Evolutionary conservation across 306 rosid genomes (phyloP).

Genomic region (Astragalus glycyphyllos): DNA sequence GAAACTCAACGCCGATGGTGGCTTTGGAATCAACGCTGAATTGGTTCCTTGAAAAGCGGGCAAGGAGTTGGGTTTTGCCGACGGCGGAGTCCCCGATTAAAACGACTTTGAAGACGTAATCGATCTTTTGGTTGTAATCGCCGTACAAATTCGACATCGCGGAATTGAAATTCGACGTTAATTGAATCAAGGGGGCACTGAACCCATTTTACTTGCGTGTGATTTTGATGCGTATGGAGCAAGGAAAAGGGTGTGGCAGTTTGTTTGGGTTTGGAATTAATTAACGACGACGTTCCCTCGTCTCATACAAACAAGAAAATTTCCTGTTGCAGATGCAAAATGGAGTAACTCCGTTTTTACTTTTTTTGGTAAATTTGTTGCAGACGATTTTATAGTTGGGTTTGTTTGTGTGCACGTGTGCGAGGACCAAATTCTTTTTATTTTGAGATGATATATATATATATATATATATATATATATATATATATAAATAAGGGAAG

Average conservation of each 20-base stretch:
- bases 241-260: neutral
- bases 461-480: too few species aligned
- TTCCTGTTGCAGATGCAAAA: conserved; percentile 1
- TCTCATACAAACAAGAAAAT: neutral
- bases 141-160: conserved; percentile 84
- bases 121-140: conserved; percentile 79
- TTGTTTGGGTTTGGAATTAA: conserved; percentile 6
- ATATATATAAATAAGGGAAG: too few species aligned
- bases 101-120: conserved; percentile 93
- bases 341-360: neutral
- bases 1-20: conserved; percentile 94
- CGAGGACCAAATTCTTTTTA: too few species aligned
- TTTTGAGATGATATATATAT: too few species aligned
- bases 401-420: too few species aligned
- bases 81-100: conserved; percentile 96
- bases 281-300: conserved; percentile 1
- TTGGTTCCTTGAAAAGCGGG: conserved; percentile 80
- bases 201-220: neutral
- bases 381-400: too few species aligned
- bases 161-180: conserved; percentile 8
- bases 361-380: neutral
- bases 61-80: conserved; percentile 89
- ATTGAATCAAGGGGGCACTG: neutral
- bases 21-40: conserved; percentile 85
- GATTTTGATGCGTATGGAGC: neutral